These are phyloP conservation scores for Sarocladium brachiariae DNA, from an alignment of 2,329 filamentous ascomycete species.

Conservation along the genomic window DNA sequence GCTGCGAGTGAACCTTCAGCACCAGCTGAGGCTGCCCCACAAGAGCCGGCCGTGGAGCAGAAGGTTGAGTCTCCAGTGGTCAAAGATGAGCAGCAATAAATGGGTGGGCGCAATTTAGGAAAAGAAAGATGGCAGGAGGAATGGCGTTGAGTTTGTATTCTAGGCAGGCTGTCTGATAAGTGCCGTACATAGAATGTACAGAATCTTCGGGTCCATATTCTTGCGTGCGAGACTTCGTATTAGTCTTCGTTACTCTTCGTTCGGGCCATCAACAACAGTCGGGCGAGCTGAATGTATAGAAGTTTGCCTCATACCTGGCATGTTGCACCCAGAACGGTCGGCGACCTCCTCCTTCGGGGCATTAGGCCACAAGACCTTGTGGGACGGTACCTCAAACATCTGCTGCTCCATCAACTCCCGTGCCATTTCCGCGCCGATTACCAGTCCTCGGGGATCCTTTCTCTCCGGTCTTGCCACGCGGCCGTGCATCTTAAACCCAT, in stretches of 20 bases:
- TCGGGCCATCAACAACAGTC: background rate
- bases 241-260: background rate
- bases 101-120: no score
- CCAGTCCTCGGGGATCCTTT: slow-evolving; percentile 10
- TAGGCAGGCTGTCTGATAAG: background rate
- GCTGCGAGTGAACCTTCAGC: background rate
- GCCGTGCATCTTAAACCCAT: slow-evolving; percentile 44
- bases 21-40: slow-evolving; percentile 5
- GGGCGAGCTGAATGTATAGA: background rate
- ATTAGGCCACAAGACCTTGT: background rate
- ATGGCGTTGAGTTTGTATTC: background rate
- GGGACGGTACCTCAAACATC: background rate
- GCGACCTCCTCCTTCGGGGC: background rate
- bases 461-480: slow-evolving; percentile 29
- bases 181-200: background rate
- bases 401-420: slow-evolving; percentile 3
- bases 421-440: background rate
- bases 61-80: background rate
- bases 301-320: background rate
- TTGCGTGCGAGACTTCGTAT: no score
- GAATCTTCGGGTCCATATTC: no score
- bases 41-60: slow-evolving; percentile 6
- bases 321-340: background rate
- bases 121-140: background rate
- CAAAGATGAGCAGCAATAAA: slow-evolving; percentile 8